A percentile compares a stretch with the other conserved stretches of the same genome.
These are phyloP conservation scores for Lachnellula hyalina DNA, from an alignment of 2,329 filamentous ascomycete species.

Conservation along the genomic window DNA sequence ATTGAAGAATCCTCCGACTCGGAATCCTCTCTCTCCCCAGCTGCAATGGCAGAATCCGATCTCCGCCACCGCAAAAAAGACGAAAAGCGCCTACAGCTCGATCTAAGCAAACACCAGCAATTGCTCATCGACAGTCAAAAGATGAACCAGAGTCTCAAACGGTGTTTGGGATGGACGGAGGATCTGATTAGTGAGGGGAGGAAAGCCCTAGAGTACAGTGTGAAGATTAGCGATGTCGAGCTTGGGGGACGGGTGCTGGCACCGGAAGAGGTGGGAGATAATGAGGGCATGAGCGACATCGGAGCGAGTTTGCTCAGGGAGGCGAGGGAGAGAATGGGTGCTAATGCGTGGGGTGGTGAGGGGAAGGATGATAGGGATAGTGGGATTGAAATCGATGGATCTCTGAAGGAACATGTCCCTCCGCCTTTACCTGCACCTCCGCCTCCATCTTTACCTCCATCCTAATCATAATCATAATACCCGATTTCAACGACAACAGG, in stretches of 20 bases:
- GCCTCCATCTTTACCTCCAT: neutral
- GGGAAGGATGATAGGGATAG: conserved; percentile 28
- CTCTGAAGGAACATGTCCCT: conserved; percentile 3
- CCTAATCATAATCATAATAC: neutral
- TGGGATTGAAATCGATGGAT: conserved; percentile 25
- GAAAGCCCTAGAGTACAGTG: conserved; percentile 78
- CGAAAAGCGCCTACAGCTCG: conserved; percentile 75
- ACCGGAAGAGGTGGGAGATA: conserved; percentile 56
- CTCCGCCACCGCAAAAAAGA: conserved; percentile 62
- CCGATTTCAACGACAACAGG: too few species aligned
- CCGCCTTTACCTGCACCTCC: neutral
- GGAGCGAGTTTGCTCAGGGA: conserved; percentile 25
- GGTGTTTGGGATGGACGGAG: conserved; percentile 86
- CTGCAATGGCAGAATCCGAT: conserved; percentile 39
- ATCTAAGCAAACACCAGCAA: conserved; percentile 84
- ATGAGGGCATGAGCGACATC: conserved; percentile 28
- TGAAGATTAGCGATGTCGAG: conserved; percentile 72
- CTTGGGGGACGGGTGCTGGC: conserved; percentile 75
- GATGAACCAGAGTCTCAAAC: conserved; percentile 89
- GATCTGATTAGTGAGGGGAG: conserved; percentile 83
- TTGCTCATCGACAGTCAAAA: conserved; percentile 85
- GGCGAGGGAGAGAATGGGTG: conserved; percentile 21
- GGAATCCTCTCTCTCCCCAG: conserved; percentile 35
- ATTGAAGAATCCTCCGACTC: conserved; percentile 37
- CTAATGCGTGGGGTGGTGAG: conserved; percentile 20